Conservation (phyloP, 1,284 basidiomycete species). For the Ceratobasidium theobromae region DNA sequence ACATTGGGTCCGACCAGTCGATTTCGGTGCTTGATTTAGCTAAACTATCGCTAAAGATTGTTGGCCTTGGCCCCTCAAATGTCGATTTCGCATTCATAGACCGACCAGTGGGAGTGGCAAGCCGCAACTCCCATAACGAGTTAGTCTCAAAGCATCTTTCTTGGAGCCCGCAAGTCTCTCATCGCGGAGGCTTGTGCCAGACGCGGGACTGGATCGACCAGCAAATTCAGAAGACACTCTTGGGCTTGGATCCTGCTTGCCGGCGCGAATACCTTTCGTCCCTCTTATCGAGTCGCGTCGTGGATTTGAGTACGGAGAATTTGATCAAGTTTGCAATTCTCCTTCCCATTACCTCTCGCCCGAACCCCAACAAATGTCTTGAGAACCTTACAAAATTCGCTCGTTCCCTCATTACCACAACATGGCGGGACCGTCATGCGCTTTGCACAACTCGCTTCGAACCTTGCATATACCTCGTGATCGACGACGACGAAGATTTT, state of each 20-base stretch:
- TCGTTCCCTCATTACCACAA: conserved; percentile 50
- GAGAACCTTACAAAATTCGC: conserved; percentile 49
- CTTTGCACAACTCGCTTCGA: conserved; percentile 44
- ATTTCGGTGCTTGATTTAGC: conserved; percentile 52
- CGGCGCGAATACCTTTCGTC: conserved; percentile 37
- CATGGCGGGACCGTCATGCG: conserved; percentile 48
- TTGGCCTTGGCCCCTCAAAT: conserved; percentile 41
- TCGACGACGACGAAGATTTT: conserved; percentile 54
- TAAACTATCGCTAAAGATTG: conserved; percentile 45
- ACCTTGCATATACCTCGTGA: conserved; percentile 54
- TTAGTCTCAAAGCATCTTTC: conserved; percentile 43
- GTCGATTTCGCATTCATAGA: conserved; percentile 42
- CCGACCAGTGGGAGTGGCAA: conserved; percentile 52
- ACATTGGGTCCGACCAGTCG: conserved; percentile 55
- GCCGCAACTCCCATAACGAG: conserved; percentile 57
- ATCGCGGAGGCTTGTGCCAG: conserved; percentile 51
- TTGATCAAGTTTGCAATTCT: conserved; percentile 53
- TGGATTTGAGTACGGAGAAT: conserved; percentile 45
- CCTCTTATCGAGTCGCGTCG: conserved; percentile 44
- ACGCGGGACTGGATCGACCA: conserved; percentile 53
- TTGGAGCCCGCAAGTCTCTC: conserved; percentile 49
- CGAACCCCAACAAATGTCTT: conserved; percentile 46
- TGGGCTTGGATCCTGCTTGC: neutral
- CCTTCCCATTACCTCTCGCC: conserved; percentile 58
- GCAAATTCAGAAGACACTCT: conserved; percentile 42